Base-by-base conservation (phyloP, 805 yeast species). In the Komagataella pseudopastoris region DNA sequence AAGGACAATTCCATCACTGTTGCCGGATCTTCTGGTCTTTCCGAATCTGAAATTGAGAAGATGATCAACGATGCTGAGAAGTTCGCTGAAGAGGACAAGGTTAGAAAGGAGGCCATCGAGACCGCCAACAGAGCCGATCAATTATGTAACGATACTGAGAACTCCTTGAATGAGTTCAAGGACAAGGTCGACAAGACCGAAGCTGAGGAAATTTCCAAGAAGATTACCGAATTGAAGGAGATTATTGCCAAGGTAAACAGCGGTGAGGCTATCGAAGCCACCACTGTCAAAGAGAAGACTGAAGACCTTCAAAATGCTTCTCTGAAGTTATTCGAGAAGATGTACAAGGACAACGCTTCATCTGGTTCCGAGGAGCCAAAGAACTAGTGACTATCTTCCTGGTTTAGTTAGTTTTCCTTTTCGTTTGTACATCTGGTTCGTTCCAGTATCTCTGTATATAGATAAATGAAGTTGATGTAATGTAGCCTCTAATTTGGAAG, bases 91-190 rank as follows among this genome's bases (percentile, higher is more conserved):
- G 68, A 64, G 52, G 95, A 85, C 65, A 77, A 76, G 50, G 70
- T 75, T 48, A 69, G 76, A 60, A 79, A 77, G 59, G 79, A 76
- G 58, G 73, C 81, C 52, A 74, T 82, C 55, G 89, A 85, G 62
- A 81, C 79, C 61, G 88, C 91, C 45, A 83, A 85, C 63, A 76
- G 82, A 62, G 86, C 88, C 23, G 95, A 85, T 57, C 80, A 84
- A 59, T 74, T 84, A 50, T 79, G 88, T 58, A 83, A 85, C 60
- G 99, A 93, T 67, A 88, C 96, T 50, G 96, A 89, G 67, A 76
- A 77, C 68, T 91, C 96, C 7, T 71, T 93, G 55, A 72, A 72
- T 57, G 95, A 87, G 69, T 88, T 85, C 62, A 78, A 70, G 54
- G 88, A 83, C 59, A 76, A 72, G 62, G 67, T 77, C 50, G 80